These are phyloP conservation scores for Candida sanyiensis DNA, from an alignment of 805 yeast species.

Conservation along the genomic window DNA sequence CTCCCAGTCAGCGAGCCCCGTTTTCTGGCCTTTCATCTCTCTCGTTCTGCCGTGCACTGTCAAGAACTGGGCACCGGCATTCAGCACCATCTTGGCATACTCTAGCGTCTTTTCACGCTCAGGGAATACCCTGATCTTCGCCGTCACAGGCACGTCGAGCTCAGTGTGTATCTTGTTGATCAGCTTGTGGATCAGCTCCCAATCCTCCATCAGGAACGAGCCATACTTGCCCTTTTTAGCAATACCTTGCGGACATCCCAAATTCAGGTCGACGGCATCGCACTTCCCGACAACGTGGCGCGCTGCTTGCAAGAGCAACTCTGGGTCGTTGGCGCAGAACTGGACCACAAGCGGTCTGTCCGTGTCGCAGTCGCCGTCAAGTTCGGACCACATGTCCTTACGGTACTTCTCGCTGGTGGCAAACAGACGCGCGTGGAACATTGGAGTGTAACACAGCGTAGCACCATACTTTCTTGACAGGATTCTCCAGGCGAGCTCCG, in stretches of 20 bases:
- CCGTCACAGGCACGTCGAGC: slow-evolving; percentile 84
- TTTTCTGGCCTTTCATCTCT: slow-evolving; percentile 95
- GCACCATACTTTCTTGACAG: slow-evolving; percentile 88
- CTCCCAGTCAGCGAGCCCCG: slow-evolving; percentile 95
- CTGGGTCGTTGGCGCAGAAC: slow-evolving; percentile 95
- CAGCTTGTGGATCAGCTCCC: slow-evolving; percentile 72
- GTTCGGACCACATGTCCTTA: slow-evolving; percentile 58
- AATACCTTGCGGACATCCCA: slow-evolving; percentile 98
- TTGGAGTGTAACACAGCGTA: slow-evolving; percentile 89
- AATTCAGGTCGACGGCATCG: slow-evolving; percentile 92
- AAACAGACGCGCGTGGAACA: slow-evolving; percentile 90
- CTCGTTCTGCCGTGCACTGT: slow-evolving; percentile 95
- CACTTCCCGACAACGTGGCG: slow-evolving; percentile 71
- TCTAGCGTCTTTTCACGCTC: slow-evolving; percentile 76
- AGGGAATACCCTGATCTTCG: slow-evolving; percentile 86
- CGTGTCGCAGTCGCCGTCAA: slow-evolving; percentile 61
- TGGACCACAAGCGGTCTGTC: slow-evolving; percentile 92
- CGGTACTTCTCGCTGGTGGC: slow-evolving; percentile 82
- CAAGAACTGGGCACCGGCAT: slow-evolving; percentile 92
- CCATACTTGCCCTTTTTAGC: slow-evolving; percentile 95
- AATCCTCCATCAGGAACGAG: slow-evolving; percentile 93
- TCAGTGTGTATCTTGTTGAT: slow-evolving; percentile 71
- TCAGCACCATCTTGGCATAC: slow-evolving; percentile 83
- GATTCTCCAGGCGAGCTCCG: slow-evolving; percentile 92
- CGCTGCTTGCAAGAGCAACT: slow-evolving; percentile 76